A percentile compares a stretch with the other conserved stretches of the same genome.
These are phyloP conservation scores for Arthonia radiata DNA, from an alignment of 495 filamentous ascomycete species.

Conservation along the genomic window DNA sequence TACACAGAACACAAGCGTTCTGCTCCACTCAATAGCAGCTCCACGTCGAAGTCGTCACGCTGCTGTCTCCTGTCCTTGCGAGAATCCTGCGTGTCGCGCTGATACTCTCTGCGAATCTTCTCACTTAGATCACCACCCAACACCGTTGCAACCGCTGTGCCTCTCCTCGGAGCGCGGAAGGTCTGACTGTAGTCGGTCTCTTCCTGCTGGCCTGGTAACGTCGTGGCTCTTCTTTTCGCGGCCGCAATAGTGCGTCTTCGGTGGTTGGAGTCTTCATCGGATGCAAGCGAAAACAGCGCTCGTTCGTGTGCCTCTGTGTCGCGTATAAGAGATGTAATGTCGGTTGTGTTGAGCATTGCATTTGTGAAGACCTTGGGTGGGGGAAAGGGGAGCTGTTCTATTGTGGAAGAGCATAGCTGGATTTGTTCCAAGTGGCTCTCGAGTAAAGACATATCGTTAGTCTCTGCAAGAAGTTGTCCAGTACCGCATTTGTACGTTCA, in stretches of 20 bases:
- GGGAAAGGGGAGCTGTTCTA: constrained; percentile 69
- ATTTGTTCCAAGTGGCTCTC: constrained; percentile 82
- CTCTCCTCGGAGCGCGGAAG: constrained; percentile 30
- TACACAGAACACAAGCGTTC: constrained; percentile 82
- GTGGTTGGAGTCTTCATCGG: constrained; percentile 13
- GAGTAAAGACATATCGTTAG: constrained; percentile 42
- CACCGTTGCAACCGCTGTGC: constrained; percentile 75
- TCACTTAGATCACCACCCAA: constrained; percentile 71
- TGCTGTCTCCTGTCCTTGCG: constrained; percentile 12
- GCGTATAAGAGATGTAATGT: constrained; percentile 83
- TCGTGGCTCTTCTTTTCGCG: too few relatives aligned
- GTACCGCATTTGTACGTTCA: too few relatives aligned
- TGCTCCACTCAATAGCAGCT: constrained; percentile 61
- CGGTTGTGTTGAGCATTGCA: constrained; percentile 60
- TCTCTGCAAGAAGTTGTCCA: too few relatives aligned
- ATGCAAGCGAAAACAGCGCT: constrained; percentile 61
- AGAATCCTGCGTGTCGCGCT: constrained; percentile 13
- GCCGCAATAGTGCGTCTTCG: constrained; percentile 25
- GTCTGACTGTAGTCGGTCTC: constrained; percentile 20
- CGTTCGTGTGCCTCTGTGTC: constrained; percentile 92
- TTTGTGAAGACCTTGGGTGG: constrained; percentile 90
- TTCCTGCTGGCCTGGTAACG: constrained; percentile 14
- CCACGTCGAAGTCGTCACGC: constrained; percentile 58
- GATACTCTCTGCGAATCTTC: constrained; percentile 38
- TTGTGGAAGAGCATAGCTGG: constrained; percentile 51